Percentiles rank a stretch among this genome's conserved stretches.
phyloP scores from a whole-genome alignment of 2,329 filamentous ascomycete genomes.

The Aspergillus melleus region DNA sequence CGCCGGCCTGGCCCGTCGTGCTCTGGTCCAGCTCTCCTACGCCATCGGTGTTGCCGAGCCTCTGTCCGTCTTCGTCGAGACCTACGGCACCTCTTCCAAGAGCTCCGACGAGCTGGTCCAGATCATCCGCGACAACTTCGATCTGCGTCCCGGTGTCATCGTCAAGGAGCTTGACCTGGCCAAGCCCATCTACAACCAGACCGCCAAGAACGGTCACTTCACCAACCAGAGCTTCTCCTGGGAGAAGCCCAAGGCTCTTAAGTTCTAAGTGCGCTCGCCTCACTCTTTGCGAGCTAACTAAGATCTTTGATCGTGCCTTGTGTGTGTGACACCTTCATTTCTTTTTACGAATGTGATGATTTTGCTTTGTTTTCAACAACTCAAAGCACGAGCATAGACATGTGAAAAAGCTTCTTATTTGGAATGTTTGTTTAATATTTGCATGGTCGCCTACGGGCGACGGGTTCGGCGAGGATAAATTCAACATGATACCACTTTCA shows the following conservation, averaged over 20 bases:
- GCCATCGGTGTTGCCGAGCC: slow-evolving; percentile 98
- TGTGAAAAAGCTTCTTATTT: slow-evolving; percentile 28
- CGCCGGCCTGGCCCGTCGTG: slow-evolving; percentile 85
- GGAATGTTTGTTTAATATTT: slow-evolving; percentile 37
- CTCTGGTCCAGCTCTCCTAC: slow-evolving; percentile 96
- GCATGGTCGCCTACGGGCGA: slow-evolving; percentile 37
- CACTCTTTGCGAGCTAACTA: slow-evolving; percentile 1
- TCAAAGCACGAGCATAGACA: slow-evolving; percentile 48
- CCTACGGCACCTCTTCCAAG: slow-evolving; percentile 91
- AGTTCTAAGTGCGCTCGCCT: slow-evolving; percentile 64
- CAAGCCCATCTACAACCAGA: slow-evolving; percentile 97
- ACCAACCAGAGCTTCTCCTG: slow-evolving; percentile 97
- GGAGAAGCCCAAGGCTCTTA: slow-evolving; percentile 96
- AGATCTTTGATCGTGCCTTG: slow-evolving; percentile 16
- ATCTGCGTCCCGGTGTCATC: slow-evolving; percentile 96
- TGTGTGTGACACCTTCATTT: slow-evolving; percentile 15
- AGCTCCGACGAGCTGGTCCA: slow-evolving; percentile 88
- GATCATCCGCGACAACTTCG: slow-evolving; percentile 95
- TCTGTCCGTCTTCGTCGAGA: slow-evolving; percentile 95
- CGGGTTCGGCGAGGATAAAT: slow-evolving; percentile 45
- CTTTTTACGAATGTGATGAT: slow-evolving; percentile 46
- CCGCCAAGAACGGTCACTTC: slow-evolving; percentile 99
- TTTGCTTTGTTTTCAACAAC: slow-evolving; percentile 54
- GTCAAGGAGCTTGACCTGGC: slow-evolving; percentile 94
- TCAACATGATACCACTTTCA: slow-evolving; percentile 52